Base-by-base conservation (phyloP, 257 asterid genomes). In the Jaltomata sinuosa region DNA sequence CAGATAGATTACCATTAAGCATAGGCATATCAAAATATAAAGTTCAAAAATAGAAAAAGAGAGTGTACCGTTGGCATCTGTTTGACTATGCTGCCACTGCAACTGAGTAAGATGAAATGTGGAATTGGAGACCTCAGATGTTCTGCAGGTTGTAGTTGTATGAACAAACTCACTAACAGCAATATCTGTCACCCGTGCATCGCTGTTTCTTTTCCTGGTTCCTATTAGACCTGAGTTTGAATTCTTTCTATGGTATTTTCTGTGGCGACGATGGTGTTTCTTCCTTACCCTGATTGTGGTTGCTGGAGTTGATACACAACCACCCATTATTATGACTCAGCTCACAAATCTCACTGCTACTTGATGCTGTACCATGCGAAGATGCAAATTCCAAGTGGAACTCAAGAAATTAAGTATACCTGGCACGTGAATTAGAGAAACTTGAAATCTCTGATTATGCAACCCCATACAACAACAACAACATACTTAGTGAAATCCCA, bases 11-110 rank as follows among this genome's bases (percentile, higher is more conserved):
- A 15, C 6, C n/a, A 74, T 45, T 4, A 36, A 22, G n/a, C 55
- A 38, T 71, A 14, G 80, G 15, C 61, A 27, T 76, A 45, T 47
- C 61, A 10, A 54, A n/a, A 71, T 74, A 78, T 45, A 22, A 16
- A 22, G 65, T 78, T 68, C 69, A 27, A 40, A n/a, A 72, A 74
- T 14, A 71, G 72, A 80, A 82, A 83, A 34, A 25, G 52, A 81
- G 27, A 47, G 80, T 62, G 67, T 90, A 94, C 98, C 98, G 59
- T 89, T 89, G 65, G 91, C 89, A 85, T 94, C 94, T 62, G 88
- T 88, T 87, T 96, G 97, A 81, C 92, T 91, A 85, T 92, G 98
- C 89, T 93, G 99, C 97, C 97, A 94, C 86, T 96, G 98, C 90
- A 93, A 83, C 89, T 93, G 95, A 87, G 97, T 92, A 77, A 92